Evolutionary conservation across 129 eudicot species (phyloP).

Genomic region (Lactuca saligna): DNA sequence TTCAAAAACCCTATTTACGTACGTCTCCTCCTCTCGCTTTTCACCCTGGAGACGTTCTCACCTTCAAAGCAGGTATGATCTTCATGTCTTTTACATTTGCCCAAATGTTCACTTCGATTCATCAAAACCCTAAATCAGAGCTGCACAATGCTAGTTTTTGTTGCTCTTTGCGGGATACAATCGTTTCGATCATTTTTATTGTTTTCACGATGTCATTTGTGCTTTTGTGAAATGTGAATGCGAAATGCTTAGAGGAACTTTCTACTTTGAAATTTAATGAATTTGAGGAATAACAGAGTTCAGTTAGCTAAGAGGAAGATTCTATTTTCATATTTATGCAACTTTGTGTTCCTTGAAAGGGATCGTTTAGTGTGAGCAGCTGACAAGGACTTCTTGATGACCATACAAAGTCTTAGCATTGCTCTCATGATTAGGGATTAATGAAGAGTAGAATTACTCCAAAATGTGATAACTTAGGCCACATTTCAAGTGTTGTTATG

Average conservation of each 20-base stretch:
- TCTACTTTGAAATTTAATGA: neutral
- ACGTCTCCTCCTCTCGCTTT: neutral
- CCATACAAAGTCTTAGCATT: no score
- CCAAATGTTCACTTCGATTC: neutral
- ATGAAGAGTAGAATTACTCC: neutral
- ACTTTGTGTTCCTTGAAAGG: neutral
- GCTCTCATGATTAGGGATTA: neutral
- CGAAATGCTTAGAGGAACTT: neutral
- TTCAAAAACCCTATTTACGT: conserved; percentile 15
- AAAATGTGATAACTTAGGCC: neutral
- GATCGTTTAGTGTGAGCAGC: neutral
- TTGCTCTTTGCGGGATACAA: neutral
- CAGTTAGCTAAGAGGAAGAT: conserved; percentile 7
- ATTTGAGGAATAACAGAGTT: neutral
- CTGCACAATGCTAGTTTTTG: conserved; percentile 5
- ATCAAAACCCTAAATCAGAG: conserved; percentile 5
- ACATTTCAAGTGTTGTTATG: neutral
- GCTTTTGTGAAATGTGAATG: neutral
- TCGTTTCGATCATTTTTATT: neutral
- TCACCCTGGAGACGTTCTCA: conserved; percentile 7
- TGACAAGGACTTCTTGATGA: neutral
- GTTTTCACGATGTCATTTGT: neutral
- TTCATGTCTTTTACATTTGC: neutral
- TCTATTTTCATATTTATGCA: neutral
- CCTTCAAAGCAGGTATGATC: conserved; percentile 2